These are phyloP conservation scores for Crithidia acanthocephali DNA, from an alignment of 208 protist species.

Conservation along the genomic window DNA sequence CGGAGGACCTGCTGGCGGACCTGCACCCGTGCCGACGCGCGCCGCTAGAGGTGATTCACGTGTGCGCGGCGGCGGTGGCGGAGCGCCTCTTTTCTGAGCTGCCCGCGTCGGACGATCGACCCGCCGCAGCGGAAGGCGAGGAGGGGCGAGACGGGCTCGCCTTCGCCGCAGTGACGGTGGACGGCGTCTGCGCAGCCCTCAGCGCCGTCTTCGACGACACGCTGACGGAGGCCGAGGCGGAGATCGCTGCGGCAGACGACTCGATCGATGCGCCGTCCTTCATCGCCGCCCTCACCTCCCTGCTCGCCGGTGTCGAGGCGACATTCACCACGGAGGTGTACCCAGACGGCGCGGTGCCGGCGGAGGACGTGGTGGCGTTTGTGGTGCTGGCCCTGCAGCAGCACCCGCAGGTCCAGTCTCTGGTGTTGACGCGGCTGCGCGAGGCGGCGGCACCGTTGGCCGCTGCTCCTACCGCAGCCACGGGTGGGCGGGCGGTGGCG, in stretches of 20 bases:
- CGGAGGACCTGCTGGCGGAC: conserved; percentile 42
- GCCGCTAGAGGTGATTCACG: conserved; percentile 6
- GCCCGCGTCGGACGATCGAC: not conserved
- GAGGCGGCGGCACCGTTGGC: conserved; percentile 20
- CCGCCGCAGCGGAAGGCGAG: not conserved
- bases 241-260: not conserved
- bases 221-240: conserved; percentile 16
- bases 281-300: conserved; percentile 1
- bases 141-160: not conserved
- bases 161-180: conserved; percentile 27
- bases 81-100: conserved; percentile 17
- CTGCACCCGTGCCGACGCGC: conserved; percentile 27
- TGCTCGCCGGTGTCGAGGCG: conserved; percentile 16
- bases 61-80: not conserved
- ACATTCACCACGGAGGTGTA: conserved; percentile 38
- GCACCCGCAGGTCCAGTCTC: conserved; percentile 34
- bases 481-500: too few species aligned
- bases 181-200: conserved; percentile 35
- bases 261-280: too few species aligned
- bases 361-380: conserved; percentile 52
- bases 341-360: conserved; percentile 27
- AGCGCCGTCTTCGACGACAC: conserved; percentile 29
- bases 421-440: conserved; percentile 29
- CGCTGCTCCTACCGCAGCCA: not conserved
- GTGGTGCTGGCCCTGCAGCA: conserved; percentile 43